Evolutionary conservation across 176 grass and related monocot species (phyloP).

Genomic region (Rhynchospora tenuis): DNA sequence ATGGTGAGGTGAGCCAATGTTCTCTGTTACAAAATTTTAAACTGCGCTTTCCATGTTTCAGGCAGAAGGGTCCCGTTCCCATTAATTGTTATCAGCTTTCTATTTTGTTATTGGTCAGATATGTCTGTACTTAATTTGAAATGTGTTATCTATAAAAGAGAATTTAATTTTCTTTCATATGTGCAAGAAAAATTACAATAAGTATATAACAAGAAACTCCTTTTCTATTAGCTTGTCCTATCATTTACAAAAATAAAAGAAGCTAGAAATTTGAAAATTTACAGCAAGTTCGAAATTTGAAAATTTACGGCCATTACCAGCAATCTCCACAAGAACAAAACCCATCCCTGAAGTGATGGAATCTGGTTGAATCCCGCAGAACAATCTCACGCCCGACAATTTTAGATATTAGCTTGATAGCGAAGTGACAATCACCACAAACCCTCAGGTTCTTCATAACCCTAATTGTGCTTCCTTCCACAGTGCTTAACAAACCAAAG

Average conservation of each 20-base stretch:
- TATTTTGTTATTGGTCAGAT: neutral
- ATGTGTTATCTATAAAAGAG: neutral
- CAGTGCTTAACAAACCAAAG: conserved; percentile 34
- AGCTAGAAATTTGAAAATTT: neutral
- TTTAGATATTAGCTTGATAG: conserved; percentile 41
- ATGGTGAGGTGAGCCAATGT: neutral
- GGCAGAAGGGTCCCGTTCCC: neutral
- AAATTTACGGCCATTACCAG: conserved; percentile 14
- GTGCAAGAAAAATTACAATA: neutral
- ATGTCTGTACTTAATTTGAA: neutral
- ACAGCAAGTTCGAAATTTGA: neutral
- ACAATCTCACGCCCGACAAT: conserved; percentile 36
- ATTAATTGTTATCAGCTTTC: neutral
- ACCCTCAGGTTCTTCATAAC: conserved; percentile 52
- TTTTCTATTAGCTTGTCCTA: neutral
- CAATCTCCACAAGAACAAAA: conserved; percentile 43
- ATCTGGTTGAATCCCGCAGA: conserved; percentile 41
- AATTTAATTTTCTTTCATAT: neutral
- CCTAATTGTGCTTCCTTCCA: conserved; percentile 42
- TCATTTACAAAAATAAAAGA: neutral
- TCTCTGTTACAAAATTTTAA: neutral
- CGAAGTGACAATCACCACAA: conserved; percentile 38
- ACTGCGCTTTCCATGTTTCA: neutral
- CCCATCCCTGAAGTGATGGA: conserved; percentile 46
- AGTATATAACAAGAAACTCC: neutral